Conservation (phyloP, 2,329 filamentous ascomycete genomes). For the Teratosphaeria epicoccoides region DNA sequence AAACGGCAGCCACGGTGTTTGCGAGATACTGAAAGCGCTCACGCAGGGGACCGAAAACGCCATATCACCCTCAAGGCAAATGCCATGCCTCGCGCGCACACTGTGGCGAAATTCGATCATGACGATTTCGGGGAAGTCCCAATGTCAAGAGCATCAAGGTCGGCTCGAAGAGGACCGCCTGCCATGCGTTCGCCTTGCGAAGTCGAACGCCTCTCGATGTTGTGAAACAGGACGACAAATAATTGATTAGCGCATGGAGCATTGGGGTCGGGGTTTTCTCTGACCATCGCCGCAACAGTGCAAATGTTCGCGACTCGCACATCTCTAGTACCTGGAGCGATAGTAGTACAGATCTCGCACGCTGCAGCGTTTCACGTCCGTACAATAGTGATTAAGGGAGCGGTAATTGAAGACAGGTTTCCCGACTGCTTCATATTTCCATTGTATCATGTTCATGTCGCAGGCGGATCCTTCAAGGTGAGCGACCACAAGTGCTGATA, state of each 20-base stretch:
- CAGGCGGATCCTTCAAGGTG: background rate
- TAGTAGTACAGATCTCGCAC: too few species aligned
- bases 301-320: too few species aligned
- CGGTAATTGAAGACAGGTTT: background rate
- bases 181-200: background rate
- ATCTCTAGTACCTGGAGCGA: too few species aligned
- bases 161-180: background rate
- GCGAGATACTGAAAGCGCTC: too few species aligned
- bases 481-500: background rate
- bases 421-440: background rate
- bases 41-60: background rate
- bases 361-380: too few species aligned
- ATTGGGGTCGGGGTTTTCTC: background rate
- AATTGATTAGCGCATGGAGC: background rate
- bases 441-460: background rate
- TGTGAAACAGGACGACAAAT: background rate
- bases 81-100: background rate
- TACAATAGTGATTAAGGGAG: too few species aligned
- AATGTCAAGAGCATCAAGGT: background rate
- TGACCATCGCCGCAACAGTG: too few species aligned
- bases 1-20: background rate
- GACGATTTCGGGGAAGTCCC: too few species aligned
- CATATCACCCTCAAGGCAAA: background rate
- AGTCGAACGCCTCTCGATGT: background rate
- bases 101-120: background rate